Percentiles rank a stretch among this genome's conserved stretches.
Evolutionary conservation across 2,329 filamentous ascomycete species (phyloP).

Genomic region (Fusarium coicis): DNA sequence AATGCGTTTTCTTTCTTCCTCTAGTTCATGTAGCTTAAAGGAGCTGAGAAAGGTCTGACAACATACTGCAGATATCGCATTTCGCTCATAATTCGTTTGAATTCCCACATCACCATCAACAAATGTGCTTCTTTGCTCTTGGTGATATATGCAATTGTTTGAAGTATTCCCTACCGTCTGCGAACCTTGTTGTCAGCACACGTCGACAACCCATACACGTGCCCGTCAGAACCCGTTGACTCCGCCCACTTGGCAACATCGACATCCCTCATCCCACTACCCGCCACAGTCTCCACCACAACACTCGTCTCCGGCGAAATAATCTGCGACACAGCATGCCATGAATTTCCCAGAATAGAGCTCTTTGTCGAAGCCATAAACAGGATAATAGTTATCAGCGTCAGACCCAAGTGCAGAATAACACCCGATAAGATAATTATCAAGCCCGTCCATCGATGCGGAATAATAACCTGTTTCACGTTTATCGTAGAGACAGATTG

Average conservation of each 20-base stretch:
- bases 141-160: fast-evolving
- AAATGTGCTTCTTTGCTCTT: fast-evolving
- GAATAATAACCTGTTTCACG: background rate
- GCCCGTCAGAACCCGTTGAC: background rate
- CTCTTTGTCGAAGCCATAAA: background rate
- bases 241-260: conserved; percentile 6
- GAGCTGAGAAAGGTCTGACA: fast-evolving
- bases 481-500: background rate
- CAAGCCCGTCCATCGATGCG: background rate
- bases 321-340: conserved; percentile 24
- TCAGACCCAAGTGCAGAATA: background rate
- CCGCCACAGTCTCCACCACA: background rate
- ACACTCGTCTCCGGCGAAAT: conserved; percentile 3
- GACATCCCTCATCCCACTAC: background rate
- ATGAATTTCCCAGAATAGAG: conserved; percentile 1
- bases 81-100: fast-evolving
- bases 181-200: background rate
- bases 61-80: fast-evolving
- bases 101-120: fast-evolving
- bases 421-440: background rate
- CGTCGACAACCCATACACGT: background rate
- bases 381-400: background rate
- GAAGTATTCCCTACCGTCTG: fast-evolving
- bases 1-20: no score
- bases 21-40: background rate